Base-by-base conservation (phyloP, 1,284 basidiomycete species). In the Moesziomyces sp. region DNA sequence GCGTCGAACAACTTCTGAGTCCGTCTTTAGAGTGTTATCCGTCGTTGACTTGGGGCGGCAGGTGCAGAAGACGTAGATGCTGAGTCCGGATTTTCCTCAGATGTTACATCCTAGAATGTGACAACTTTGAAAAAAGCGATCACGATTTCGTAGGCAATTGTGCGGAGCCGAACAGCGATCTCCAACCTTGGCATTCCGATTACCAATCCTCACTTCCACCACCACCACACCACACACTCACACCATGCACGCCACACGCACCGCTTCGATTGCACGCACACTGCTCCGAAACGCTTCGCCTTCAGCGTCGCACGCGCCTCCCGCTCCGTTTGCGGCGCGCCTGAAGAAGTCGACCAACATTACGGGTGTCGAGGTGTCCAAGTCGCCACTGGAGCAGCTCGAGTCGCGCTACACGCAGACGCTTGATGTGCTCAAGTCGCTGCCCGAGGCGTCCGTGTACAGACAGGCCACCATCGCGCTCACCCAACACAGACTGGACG, bases 401-500 rank as follows among this genome's bases (percentile, higher is more conserved):
- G 85, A 87, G 55, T 85, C 89, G 77, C 90, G 90, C 48, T 97
- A 96, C 87, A 87, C 90, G 79, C 87, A 89, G 55, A 98, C 95
- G 1, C 90, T 98, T 53, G 85, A 88, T 23, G 84, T 89, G 4
- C 89, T 97, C 52, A 84, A 69, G 13, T 67, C 88, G 54, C 89
- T 97, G 64, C 95, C 96, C 13, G 85, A 88, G 64, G 88, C 90
- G 47, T 92, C 92, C 67, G 91, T 95, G 56, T 99, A 97, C 86
- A 90, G 93, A 61, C 95, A 97, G 86, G 91, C 93, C 52, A 90
- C 90, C 8, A 92, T 95, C 85, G 91, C 93, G 7, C 87, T 97
- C 74, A 93, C 92, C n/a, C 89, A 90, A 80, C 89, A 91, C 83
- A 91, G 93, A 80, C 88, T 97, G 68, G 88, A 87, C 74, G 88